A percentile compares a stretch with the other conserved stretches of the same genome.
phyloP scores from a whole-genome alignment of 257 asterid species.

The Solanum ossicruentum region DNA sequence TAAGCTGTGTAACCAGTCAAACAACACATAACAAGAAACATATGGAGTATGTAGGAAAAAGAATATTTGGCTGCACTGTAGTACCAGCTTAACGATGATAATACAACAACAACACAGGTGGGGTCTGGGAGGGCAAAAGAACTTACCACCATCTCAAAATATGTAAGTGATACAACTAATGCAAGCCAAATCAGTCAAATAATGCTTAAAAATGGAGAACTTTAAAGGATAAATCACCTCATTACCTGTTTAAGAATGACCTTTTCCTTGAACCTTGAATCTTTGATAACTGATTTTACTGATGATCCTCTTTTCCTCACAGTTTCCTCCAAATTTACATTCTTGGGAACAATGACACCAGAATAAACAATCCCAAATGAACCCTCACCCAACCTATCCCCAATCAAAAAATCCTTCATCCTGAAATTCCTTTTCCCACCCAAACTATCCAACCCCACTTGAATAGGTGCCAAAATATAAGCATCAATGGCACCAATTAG shows the following conservation, averaged over 20 bases:
- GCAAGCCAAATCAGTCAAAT: neutral
- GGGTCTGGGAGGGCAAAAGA: no score
- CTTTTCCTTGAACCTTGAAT: slow-evolving; percentile 53
- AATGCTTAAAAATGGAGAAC: neutral
- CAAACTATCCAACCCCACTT: slow-evolving; percentile 54
- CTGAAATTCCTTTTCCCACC: slow-evolving; percentile 67
- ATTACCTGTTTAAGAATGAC: slow-evolving; percentile 87
- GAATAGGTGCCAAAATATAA: slow-evolving; percentile 73
- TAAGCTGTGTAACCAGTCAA: neutral
- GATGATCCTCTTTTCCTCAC: slow-evolving; percentile 22
- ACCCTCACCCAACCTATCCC: slow-evolving; percentile 77
- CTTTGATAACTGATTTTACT: slow-evolving; percentile 20
- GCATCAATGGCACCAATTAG: slow-evolving; percentile 83
- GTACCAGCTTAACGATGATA: neutral
- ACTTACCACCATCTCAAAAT: no score
- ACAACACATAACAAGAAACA: neutral
- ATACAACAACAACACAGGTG: neutral
- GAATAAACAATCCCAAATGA: slow-evolving; percentile 88
- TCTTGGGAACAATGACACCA: slow-evolving; percentile 74
- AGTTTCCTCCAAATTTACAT: slow-evolving; percentile 31
- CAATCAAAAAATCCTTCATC: slow-evolving; percentile 64
- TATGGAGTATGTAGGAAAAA: neutral
- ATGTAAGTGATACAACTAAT: neutral
- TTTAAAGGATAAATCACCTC: neutral
- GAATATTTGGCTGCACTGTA: neutral